Percentiles rank a stretch among this genome's conserved stretches.
These are phyloP conservation scores for Allium fistulosum DNA, from an alignment of 106 monocot genomes.

Conservation along the genomic window DNA sequence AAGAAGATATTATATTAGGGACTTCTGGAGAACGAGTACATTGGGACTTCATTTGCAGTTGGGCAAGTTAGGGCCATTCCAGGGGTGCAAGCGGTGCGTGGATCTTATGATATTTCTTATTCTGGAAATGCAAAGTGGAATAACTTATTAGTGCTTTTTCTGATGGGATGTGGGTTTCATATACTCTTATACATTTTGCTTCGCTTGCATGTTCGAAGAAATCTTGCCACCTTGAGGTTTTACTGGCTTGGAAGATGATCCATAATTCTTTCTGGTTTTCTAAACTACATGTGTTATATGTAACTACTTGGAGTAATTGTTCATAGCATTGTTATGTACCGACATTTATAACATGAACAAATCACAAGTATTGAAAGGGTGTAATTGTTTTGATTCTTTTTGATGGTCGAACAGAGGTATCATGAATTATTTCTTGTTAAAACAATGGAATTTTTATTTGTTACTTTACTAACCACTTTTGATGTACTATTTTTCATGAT, in stretches of 20 bases:
- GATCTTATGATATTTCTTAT: constrained; percentile 61
- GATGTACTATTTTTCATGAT: too few species aligned
- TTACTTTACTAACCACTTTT: too few species aligned
- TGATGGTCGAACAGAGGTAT: too few species aligned
- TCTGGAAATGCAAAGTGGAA: constrained; percentile 63
- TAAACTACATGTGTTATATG: too few species aligned
- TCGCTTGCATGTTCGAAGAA: constrained; percentile 28
- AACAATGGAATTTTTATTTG: too few species aligned
- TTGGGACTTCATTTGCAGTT: constrained; percentile 73
- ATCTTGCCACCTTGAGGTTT: constrained; percentile 12
- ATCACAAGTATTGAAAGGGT: too few species aligned
- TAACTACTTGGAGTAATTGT: too few species aligned
- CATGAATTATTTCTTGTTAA: too few species aligned
- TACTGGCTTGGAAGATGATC: constrained; percentile 14
- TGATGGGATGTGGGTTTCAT: constrained; percentile 74
- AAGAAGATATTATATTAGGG: constrained; percentile 34
- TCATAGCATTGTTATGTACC: too few species aligned
- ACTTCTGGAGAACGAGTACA: constrained; percentile 85
- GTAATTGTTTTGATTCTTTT: too few species aligned
- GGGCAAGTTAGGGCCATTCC: constrained; percentile 78
- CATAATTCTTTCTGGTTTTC: too few species aligned
- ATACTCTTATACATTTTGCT: constrained; percentile 52
- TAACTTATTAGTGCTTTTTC: constrained; percentile 59
- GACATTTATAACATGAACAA: too few species aligned
- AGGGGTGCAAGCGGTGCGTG: constrained; percentile 75